Percentiles rank a stretch among this genome's conserved stretches.
Conservation (phyloP, 306 rosid genomes). For the Begonia peltatifolia region DNA sequence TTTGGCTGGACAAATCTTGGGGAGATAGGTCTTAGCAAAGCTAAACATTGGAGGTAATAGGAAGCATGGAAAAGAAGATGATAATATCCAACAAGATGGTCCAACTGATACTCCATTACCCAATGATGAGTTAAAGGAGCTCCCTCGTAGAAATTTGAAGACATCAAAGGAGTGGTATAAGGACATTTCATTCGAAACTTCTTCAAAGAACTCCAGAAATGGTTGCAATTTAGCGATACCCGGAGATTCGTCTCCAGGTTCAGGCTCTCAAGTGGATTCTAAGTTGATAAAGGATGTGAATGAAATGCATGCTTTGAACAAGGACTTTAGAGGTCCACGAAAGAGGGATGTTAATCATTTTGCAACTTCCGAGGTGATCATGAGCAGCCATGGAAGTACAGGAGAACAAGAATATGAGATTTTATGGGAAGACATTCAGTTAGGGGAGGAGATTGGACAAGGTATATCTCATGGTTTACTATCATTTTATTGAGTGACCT, state of each 20-base stretch:
- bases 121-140: too few species aligned
- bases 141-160: constrained; percentile 14
- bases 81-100: too few species aligned
- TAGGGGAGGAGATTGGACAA: constrained; percentile 59
- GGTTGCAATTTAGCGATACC: constrained; percentile 16
- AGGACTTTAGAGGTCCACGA: constrained; percentile 29
- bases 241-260: constrained; percentile 12
- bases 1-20: too few species aligned
- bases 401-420: constrained; percentile 38
- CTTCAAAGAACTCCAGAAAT: constrained; percentile 23
- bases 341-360: constrained; percentile 19
- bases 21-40: too few species aligned
- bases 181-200: constrained; percentile 13
- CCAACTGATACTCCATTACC: too few species aligned
- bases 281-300: constrained; percentile 22
- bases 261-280: constrained; percentile 8
- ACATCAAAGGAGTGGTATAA: constrained; percentile 6
- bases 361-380: constrained; percentile 19
- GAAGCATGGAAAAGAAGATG: too few species aligned
- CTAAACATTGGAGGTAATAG: too few species aligned
- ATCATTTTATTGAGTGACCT: not conserved
- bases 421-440: constrained; percentile 46
- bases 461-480: constrained; percentile 19
- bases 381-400: constrained; percentile 22
- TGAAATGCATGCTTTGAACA: constrained; percentile 9